These are phyloP conservation scores for Colletotrichum agaves DNA, from an alignment of 2,329 filamentous ascomycete genomes.

Conservation along the genomic window DNA sequence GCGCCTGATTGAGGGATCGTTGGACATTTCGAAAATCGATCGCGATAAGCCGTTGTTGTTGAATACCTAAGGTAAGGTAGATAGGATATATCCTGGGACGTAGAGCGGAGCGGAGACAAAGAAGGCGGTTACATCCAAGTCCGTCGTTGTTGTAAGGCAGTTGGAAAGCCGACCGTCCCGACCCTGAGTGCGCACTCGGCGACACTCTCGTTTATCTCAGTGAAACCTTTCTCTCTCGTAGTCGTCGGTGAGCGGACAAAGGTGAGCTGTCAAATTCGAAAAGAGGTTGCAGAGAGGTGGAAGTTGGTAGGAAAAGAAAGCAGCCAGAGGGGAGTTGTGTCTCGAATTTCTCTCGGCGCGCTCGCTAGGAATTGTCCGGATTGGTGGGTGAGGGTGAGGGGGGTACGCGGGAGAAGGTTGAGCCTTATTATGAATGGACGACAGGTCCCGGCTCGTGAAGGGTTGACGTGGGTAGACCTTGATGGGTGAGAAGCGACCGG, in stretches of 20 bases:
- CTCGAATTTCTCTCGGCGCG: constrained; percentile 37
- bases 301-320: constrained; percentile 36
- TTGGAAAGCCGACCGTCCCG: constrained; percentile 26
- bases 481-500: constrained; percentile 27
- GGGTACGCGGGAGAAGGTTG: constrained; percentile 38
- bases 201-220: constrained; percentile 9
- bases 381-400: constrained; percentile 36
- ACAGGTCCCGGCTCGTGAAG: constrained; percentile 37
- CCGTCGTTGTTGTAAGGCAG: constrained; percentile 12
- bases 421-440: constrained; percentile 39
- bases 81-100: constrained; percentile 34
- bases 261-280: constrained; percentile 8
- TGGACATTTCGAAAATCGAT: constrained; percentile 61
- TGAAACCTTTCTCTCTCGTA: background rate
- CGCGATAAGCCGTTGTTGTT: constrained; percentile 17
- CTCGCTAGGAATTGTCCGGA: constrained; percentile 31
- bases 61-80: constrained; percentile 23
- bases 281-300: constrained; percentile 24
- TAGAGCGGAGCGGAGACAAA: constrained; percentile 32
- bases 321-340: constrained; percentile 35
- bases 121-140: constrained; percentile 35
- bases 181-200: constrained; percentile 22
- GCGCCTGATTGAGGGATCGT: constrained; percentile 69
- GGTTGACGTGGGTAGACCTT: constrained; percentile 36
- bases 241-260: constrained; percentile 9